These are phyloP conservation scores for Scheffersomyces lignosus DNA, from an alignment of 805 yeast genomes.

Conservation along the genomic window DNA sequence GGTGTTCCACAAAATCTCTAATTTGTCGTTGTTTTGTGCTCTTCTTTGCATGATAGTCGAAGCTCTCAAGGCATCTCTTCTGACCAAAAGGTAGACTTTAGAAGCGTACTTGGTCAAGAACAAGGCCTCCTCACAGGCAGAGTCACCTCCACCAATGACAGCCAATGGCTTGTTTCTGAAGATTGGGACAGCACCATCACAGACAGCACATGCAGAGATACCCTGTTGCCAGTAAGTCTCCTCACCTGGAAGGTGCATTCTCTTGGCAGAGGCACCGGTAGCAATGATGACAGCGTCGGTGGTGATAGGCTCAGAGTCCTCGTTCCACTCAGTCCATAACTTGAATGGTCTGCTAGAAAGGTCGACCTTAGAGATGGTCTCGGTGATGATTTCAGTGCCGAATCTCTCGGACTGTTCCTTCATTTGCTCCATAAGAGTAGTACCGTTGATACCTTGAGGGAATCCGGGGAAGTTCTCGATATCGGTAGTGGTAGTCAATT, in stretches of 20 bases:
- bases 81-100: slow-evolving; percentile 88
- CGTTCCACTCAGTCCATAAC: slow-evolving; percentile 94
- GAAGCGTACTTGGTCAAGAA: slow-evolving; percentile 97
- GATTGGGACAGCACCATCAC: slow-evolving; percentile 99
- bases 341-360: slow-evolving; percentile 87
- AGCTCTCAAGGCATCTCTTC: slow-evolving; percentile 94
- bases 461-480: slow-evolving; percentile 99
- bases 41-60: slow-evolving; percentile 97
- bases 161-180: slow-evolving; percentile 98
- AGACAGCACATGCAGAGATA: slow-evolving; percentile 98
- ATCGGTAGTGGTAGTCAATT: slow-evolving; percentile 97
- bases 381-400: slow-evolving; percentile 94
- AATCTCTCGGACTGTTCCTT: slow-evolving; percentile 81
- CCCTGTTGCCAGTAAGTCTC: slow-evolving; percentile 99
- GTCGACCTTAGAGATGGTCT: slow-evolving; percentile 92
- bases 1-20: slow-evolving; percentile 86
- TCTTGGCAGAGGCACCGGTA: slow-evolving; percentile 98
- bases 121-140: slow-evolving; percentile 98
- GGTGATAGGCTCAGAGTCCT: slow-evolving; percentile 86
- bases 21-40: slow-evolving; percentile 77
- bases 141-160: slow-evolving; percentile 98
- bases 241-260: slow-evolving; percentile 93
- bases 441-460: slow-evolving; percentile 88
- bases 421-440: slow-evolving; percentile 91
- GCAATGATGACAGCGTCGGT: slow-evolving; percentile 92